Evolutionary conservation across 2,329 filamentous ascomycete species (phyloP).

Genomic region (Calonectria hawksworthii): DNA sequence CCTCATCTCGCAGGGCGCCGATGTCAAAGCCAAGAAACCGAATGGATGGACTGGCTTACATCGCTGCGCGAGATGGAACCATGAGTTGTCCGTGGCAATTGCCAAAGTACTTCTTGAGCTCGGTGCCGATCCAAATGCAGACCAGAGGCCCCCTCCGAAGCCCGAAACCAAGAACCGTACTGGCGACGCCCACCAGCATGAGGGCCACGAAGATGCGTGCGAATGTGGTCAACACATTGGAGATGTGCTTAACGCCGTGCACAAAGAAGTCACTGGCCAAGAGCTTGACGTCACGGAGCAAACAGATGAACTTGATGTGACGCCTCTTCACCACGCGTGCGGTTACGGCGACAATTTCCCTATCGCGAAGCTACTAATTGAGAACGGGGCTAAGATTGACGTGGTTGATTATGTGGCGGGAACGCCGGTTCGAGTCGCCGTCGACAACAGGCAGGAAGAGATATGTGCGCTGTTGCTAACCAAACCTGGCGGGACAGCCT

Average conservation of each 20-base stretch:
- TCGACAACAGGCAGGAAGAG: not conserved
- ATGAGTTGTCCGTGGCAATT: not conserved
- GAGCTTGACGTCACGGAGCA: not conserved
- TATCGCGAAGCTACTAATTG: not conserved
- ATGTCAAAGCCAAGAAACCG: not conserved
- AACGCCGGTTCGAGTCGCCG: slow-evolving; percentile 10
- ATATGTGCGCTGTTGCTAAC: slow-evolving; percentile 6
- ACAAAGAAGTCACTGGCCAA: not conserved
- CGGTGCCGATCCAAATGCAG: not conserved
- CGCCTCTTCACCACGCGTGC: slow-evolving; percentile 19
- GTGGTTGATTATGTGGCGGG: not conserved
- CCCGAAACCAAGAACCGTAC: not conserved
- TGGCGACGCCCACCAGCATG: not conserved
- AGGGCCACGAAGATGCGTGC: not conserved
- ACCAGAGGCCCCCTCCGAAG: not conserved
- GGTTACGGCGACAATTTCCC: slow-evolving; percentile 17
- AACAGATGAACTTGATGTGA: slow-evolving; percentile 15
- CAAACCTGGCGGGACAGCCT: not conserved
- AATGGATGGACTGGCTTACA: slow-evolving; percentile 17
- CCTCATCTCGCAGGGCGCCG: not conserved
- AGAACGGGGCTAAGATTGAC: slow-evolving; percentile 15
- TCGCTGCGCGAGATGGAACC: slow-evolving; percentile 12
- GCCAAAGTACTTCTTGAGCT: slow-evolving; percentile 8
- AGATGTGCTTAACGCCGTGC: not conserved
- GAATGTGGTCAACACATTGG: slow-evolving; percentile 21